Conservation (phyloP, 345 rosid species). For the Hibiscus mutabilis region DNA sequence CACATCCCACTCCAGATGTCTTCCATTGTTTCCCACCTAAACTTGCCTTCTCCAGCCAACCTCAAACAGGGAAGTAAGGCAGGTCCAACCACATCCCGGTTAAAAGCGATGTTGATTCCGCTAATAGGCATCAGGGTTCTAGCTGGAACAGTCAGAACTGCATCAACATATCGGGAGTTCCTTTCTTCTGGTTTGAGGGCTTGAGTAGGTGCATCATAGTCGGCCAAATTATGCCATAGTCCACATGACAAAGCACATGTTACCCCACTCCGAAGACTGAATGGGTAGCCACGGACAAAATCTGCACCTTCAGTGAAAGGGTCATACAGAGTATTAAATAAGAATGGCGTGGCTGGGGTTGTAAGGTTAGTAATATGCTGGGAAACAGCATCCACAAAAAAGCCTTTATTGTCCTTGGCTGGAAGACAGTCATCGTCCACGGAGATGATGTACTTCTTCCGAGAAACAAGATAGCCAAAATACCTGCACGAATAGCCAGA, state of each 20-base stretch:
- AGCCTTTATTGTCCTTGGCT: constrained; percentile 61
- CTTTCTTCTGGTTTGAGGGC: constrained; percentile 73
- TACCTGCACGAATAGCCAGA: constrained; percentile 87
- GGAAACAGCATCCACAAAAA: constrained; percentile 62
- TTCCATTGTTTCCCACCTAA: constrained; percentile 95
- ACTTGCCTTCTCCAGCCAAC: constrained; percentile 75
- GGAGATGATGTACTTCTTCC: constrained; percentile 72
- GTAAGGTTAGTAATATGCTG: constrained; percentile 69
- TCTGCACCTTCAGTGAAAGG: constrained; percentile 79
- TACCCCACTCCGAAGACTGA: constrained; percentile 80
- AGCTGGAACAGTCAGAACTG: constrained; percentile 73
- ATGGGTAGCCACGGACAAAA: constrained; percentile 96
- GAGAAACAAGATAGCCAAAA: constrained; percentile 79
- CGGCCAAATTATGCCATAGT: constrained; percentile 90
- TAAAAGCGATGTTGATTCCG: constrained; percentile 82
- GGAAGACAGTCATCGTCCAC: constrained; percentile 87
- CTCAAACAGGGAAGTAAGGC: constrained; percentile 75
- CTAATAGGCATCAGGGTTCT: constrained; percentile 65
- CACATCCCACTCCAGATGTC: constrained; percentile 98
- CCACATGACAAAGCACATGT: constrained; percentile 84
- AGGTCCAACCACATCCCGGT: constrained; percentile 76
- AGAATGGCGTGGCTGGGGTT: constrained; percentile 85
- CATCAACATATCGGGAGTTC: constrained; percentile 72
- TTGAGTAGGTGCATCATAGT: constrained; percentile 92
- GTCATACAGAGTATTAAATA: constrained; percentile 90